phyloP scores from a whole-genome alignment of 2,329 filamentous ascomycete genomes.

The Calonectria pauciramosa region DNA sequence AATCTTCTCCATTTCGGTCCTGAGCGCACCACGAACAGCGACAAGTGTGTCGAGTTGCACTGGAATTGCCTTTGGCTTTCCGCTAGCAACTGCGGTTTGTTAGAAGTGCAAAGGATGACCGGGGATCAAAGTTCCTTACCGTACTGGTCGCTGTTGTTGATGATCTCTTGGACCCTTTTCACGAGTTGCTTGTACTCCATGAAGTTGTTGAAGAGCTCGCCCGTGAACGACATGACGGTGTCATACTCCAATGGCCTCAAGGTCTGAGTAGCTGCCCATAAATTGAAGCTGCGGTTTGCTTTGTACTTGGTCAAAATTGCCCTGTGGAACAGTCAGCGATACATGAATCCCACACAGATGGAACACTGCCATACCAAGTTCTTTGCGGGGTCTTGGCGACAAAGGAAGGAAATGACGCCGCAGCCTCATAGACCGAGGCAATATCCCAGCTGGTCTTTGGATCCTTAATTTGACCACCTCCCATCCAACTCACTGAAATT shows the following conservation, averaged over 20 bases:
- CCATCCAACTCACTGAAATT: neutral
- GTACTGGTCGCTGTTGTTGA: neutral
- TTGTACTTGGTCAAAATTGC: neutral
- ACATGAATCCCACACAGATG: too few relatives aligned
- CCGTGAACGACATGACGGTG: neutral
- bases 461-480: neutral
- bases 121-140: too few relatives aligned
- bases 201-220: neutral
- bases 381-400: neutral
- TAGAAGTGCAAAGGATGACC: too few relatives aligned
- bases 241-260: too few relatives aligned
- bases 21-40: neutral
- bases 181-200: neutral
- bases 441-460: neutral
- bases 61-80: neutral
- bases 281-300: neutral
- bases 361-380: neutral
- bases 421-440: neutral
- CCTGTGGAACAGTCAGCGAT: neutral
- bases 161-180: neutral
- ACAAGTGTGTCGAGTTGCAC: neutral
- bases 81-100: too few relatives aligned
- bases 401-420: neutral
- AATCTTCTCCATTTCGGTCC: neutral
- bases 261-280: too few relatives aligned